Evolutionary conservation across 805 yeast species (phyloP), one percentile per base, ranked within the genome.

Genomic region (Yamadazyma kitorensis): DNA sequence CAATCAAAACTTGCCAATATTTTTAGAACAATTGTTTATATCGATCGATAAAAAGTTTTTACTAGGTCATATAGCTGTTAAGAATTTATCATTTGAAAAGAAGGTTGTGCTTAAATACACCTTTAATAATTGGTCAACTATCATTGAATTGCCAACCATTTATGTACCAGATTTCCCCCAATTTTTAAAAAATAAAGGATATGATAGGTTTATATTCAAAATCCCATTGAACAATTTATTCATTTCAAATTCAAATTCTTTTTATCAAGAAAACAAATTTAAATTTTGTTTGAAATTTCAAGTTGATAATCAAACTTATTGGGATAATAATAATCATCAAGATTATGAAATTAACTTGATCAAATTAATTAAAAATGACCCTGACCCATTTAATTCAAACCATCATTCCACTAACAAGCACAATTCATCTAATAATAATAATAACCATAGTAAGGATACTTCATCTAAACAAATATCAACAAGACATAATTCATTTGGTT

Each of bases 41-140:
- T 69, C 80, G 23, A 58, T 70, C 6, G 86, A 82, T 43, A 74
- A 74, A 44, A 70, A 71, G 38, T 66, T 64, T 36, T 60, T 89
- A 11, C 54, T 76, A 32, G 97, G 96, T 2, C 80, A 79, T 34
- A 67, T 89, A 29, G 85, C 91, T 2, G 96, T 85, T 17, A 75
- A 77, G 49, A 91, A 89, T 61, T 34, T 86, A 4, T 68, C 82
- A 8, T 89, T 68, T 57, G 71, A 76, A 22, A 89, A 89, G 57
- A 52, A 59, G 17, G 82, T 91, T 13, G 72, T 76, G 11, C 72
- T 85, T 11, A 69, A 88, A 35, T 89, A 86, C 59, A 77, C 96
- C 0, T 66, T 79, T 43, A 87, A 91, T 54, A 61, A 70, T 48
- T 89, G 98, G 98, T 64, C 62, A 27, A 80, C 94, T 0, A 76